Percentiles rank a stretch among this genome's conserved stretches.
Conservation (phyloP, 2,329 filamentous ascomycete genomes). For the Verticillium isaacii region DNA sequence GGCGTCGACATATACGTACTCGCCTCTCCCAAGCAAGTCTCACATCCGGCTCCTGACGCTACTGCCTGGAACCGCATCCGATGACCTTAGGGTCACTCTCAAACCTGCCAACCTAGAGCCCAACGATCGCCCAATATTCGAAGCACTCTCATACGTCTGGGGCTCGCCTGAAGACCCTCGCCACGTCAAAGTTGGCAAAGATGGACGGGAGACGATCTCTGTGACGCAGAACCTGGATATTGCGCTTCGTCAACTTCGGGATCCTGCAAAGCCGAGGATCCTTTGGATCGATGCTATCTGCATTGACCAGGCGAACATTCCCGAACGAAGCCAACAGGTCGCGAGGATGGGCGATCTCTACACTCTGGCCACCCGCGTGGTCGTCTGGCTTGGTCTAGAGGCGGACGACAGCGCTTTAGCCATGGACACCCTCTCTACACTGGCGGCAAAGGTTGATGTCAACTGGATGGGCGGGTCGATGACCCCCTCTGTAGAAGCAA, state of each 20-base stretch:
- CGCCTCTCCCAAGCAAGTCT: too few relatives aligned
- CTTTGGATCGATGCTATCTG: constrained; percentile 17
- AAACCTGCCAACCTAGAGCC: too few relatives aligned
- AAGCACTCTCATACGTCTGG: not conserved
- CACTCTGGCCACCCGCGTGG: constrained; percentile 12
- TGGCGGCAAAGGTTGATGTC: too few relatives aligned
- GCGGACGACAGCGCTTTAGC: not conserved
- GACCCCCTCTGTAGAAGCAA: too few relatives aligned
- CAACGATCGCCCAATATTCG: not conserved
- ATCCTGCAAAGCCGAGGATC: constrained; percentile 2
- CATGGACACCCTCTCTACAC: not conserved
- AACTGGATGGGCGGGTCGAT: too few relatives aligned
- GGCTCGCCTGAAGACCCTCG: not conserved
- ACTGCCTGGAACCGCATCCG: too few relatives aligned
- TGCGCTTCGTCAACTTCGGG: not conserved
- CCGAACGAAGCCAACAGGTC: constrained; percentile 13
- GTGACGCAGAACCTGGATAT: not conserved
- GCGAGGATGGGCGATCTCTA: constrained; percentile 15
- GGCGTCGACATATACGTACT: too few relatives aligned
- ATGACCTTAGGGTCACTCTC: too few relatives aligned
- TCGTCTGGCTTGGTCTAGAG: constrained; percentile 22
- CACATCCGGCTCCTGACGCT: too few relatives aligned
- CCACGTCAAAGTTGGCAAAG: too few relatives aligned
- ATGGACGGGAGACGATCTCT: not conserved
- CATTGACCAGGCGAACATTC: constrained; percentile 13